phyloP scores from a whole-genome alignment of 768 basidiomycete species.

The Erythrobasidium yunnanense region DNA sequence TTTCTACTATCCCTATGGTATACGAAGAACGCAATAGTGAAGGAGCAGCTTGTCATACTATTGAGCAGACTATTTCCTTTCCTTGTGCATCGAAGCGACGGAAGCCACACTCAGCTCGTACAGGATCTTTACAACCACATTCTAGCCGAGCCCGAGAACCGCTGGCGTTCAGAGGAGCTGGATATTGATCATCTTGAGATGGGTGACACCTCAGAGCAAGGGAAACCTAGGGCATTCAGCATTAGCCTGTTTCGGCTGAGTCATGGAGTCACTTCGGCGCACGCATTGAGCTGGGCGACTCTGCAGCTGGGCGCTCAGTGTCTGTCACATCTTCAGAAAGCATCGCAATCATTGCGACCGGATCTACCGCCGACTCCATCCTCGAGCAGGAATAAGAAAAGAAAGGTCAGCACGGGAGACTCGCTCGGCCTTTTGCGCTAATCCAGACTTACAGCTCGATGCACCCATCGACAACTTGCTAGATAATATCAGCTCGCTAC shows the following conservation, averaged over 20 bases:
- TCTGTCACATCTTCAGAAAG: slow-evolving; percentile 41
- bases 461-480: background rate
- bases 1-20: slow-evolving; percentile 61
- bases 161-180: slow-evolving; percentile 30
- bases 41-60: slow-evolving; percentile 68
- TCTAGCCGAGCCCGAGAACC: slow-evolving; percentile 31
- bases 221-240: slow-evolving; percentile 46
- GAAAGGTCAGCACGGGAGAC: background rate
- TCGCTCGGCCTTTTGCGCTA: background rate
- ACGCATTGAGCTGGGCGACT: slow-evolving; percentile 68
- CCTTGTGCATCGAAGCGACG: background rate
- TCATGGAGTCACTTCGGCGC: slow-evolving; percentile 56
- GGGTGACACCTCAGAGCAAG: background rate
- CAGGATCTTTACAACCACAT: slow-evolving; percentile 27
- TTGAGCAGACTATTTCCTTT: slow-evolving; percentile 42
- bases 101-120: background rate
- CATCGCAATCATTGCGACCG: background rate
- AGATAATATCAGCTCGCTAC: too few relatives aligned
- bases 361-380: slow-evolving; percentile 23
- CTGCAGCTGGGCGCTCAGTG: slow-evolving; percentile 73
- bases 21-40: slow-evolving; percentile 62
- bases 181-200: slow-evolving; percentile 27
- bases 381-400: slow-evolving; percentile 10
- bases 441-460: background rate
- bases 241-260: slow-evolving; percentile 62